Evolutionary conservation across 108 stramenopile species (phyloP), one percentile per base, ranked within the genome.

Genomic region (Cyclotella cryptica): DNA sequence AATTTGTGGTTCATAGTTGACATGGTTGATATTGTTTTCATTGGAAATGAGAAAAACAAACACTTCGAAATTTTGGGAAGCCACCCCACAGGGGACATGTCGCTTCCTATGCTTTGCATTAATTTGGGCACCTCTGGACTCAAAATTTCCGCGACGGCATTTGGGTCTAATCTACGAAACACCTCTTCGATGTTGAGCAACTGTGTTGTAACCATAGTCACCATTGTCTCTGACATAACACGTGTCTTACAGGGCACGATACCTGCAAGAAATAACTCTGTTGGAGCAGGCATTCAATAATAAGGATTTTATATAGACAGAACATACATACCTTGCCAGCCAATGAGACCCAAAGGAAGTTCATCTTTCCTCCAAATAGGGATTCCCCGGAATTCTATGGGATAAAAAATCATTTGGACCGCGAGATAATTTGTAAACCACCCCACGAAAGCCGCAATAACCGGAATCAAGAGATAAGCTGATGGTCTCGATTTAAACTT

Each of bases 371-470:
- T 77, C 59, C 66, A 89, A 21, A 94, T 60, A n/a, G 93, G 87
- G 28, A 96, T 85, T 12, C 96, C 96, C 12, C 88, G 61, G 70
- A 82, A 96, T 75, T 90, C 55, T 51, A 96, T 86, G 43, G 96
- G 96, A 61, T 88, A 95, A 69, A 92, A 92, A 66, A 92, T 95
- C 96, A 95, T 94, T 85, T 94, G 92, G 14, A 94, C 95, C 11
- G 94, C 94, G 35, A 95, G 80, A 52, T 84, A 96, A 76, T 98
- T 98, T 24, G 97, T 98, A 69, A 98, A 84, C 97, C 97, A 98
- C 19, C 97, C 97, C 5, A 98, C 97, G 35, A 93, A 80, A 24
- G 95, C 96, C 1, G 97, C 97, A 70, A 95, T 90, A 29, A 88
- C 63, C 11, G 97, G 97, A 53, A 97, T 98, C 30, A 90, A 64